Conservation (phyloP, 306 rosid species). For the Casuarina equisetifolia region DNA sequence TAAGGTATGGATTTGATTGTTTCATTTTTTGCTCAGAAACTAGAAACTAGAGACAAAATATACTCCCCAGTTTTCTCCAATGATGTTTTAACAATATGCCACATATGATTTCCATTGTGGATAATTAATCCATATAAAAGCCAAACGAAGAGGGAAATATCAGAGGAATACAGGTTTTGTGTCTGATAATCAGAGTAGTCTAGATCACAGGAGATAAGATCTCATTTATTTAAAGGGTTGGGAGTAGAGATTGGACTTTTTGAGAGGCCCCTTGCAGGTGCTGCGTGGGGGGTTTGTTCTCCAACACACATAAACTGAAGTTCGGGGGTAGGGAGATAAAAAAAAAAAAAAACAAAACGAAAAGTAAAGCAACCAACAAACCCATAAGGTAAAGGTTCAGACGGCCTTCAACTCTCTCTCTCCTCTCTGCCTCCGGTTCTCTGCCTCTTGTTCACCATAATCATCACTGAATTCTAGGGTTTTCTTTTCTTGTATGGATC, state of each 20-base stretch:
- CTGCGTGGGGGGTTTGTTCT: conserved; percentile 28
- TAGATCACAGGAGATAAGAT: not conserved
- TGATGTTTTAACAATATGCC: not conserved
- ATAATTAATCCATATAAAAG: not conserved
- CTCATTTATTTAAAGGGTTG: conserved; percentile 20
- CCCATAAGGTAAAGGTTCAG: conserved; percentile 46
- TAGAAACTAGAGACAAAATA: not conserved
- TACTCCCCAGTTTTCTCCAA: too few species aligned
- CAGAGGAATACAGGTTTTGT: not conserved
- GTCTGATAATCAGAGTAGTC: not conserved
- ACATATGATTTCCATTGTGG: not conserved
- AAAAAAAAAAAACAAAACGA: not conserved
- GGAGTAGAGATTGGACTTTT: conserved; percentile 9
- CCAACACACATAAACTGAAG: conserved; percentile 13
- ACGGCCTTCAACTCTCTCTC: not conserved
- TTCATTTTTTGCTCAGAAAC: not conserved
- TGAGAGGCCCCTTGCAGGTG: conserved; percentile 17
- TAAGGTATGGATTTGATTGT: not conserved
- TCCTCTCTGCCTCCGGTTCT: conserved; percentile 14
- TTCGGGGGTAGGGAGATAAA: not conserved
- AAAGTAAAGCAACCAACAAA: conserved; percentile 14
- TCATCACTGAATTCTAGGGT: conserved; percentile 35
- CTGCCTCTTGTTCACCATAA: not conserved
- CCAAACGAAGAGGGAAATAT: not conserved
- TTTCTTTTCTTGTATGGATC: conserved; percentile 41